Conservation (phyloP, 352 stramenopile species). For the Phytophthora sp. region DNA sequence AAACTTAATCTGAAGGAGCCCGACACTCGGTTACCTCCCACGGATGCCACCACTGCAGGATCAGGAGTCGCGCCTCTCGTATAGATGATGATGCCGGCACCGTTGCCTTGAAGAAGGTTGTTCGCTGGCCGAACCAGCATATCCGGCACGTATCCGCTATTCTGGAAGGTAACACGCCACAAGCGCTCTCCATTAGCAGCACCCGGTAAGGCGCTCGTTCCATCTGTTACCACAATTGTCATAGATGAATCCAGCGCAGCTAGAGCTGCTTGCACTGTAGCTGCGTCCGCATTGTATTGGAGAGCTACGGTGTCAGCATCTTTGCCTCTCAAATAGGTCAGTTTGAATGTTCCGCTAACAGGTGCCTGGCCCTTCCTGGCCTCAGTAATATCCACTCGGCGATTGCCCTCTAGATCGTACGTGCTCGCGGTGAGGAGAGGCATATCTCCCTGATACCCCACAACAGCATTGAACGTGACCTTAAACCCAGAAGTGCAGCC, state of each 20-base stretch:
- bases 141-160: conserved; percentile 91
- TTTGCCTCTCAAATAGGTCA: conserved; percentile 84
- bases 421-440: conserved; percentile 86
- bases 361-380: conserved; percentile 83
- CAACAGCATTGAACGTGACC: conserved; percentile 90
- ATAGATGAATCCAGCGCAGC: conserved; percentile 84
- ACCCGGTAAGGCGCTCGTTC: conserved; percentile 42
- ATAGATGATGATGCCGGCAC: conserved; percentile 83
- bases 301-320: conserved; percentile 82
- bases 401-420: conserved; percentile 88
- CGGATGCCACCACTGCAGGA: conserved; percentile 43
- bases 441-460: conserved; percentile 85
- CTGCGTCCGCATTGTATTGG: conserved; percentile 49
- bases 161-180: conserved; percentile 92
- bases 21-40: conserved; percentile 87
- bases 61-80: conserved; percentile 58
- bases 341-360: conserved; percentile 90
- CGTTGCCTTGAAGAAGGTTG: conserved; percentile 87
- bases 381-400: conserved; percentile 86
- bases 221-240: conserved; percentile 75
- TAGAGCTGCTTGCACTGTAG: conserved; percentile 74
- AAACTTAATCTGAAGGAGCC: conserved; percentile 91
- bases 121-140: conserved; percentile 80
- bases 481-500: conserved; percentile 79
- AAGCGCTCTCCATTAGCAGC: conserved; percentile 57